These are phyloP conservation scores for Talaromyces ruber DNA, from an alignment of 495 filamentous ascomycete species.

Conservation along the genomic window DNA sequence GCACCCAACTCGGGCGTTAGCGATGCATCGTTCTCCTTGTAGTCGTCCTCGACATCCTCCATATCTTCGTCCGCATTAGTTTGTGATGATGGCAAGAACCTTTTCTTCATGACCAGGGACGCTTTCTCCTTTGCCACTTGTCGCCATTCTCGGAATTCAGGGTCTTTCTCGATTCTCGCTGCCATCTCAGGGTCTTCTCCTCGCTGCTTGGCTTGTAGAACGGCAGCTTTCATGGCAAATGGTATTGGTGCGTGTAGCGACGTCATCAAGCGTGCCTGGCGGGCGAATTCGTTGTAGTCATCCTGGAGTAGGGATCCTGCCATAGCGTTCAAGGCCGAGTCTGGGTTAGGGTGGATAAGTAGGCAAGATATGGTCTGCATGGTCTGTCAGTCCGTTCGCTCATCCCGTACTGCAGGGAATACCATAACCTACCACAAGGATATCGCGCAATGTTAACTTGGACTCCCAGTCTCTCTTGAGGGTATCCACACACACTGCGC, in stretches of 20 bases:
- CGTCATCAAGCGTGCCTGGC: constrained; percentile 58
- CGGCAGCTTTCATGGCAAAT: constrained; percentile 27
- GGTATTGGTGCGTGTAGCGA: constrained; percentile 56
- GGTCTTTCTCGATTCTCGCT: constrained; percentile 5
- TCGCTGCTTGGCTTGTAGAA: constrained; percentile 47
- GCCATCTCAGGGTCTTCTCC: constrained; percentile 43
- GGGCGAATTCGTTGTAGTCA: constrained; percentile 51
- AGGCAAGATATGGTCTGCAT: constrained; percentile 58
- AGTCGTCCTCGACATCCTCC: constrained; percentile 6
- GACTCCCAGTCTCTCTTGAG: constrained; percentile 62
- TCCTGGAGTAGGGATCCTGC: constrained; percentile 56
- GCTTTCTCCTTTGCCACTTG: not conserved
- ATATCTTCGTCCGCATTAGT: constrained; percentile 7
- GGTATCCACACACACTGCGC: constrained; percentile 64
- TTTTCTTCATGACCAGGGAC: constrained; percentile 12
- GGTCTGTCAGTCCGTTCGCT: not conserved
- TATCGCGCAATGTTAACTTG: constrained; percentile 52
- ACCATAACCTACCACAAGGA: constrained; percentile 41
- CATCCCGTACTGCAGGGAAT: not conserved
- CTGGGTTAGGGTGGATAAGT: constrained; percentile 65
- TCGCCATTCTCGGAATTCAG: not conserved
- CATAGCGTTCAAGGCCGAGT: constrained; percentile 58
- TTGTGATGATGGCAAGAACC: not conserved
- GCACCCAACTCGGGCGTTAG: constrained; percentile 30
- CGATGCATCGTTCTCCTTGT: constrained; percentile 44